Conservation (phyloP, 345 rosid genomes). For the Rhodamnia argentea region DNA sequence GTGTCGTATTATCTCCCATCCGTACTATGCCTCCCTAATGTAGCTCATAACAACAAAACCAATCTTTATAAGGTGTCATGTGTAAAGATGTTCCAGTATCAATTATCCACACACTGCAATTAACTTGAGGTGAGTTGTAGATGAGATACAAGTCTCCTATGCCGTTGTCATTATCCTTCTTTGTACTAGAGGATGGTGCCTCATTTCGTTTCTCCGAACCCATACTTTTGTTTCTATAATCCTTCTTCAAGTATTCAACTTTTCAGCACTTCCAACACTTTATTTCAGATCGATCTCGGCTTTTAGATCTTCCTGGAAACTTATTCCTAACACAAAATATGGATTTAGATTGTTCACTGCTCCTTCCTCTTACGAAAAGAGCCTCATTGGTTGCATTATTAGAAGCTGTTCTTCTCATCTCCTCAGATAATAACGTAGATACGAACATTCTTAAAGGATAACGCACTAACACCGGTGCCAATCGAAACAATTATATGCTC, state of each 20-base stretch:
- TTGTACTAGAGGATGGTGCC: not conserved
- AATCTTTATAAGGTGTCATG: not conserved
- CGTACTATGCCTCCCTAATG: not conserved
- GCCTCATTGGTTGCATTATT: not conserved
- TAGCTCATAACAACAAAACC: not conserved
- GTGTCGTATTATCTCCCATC: not conserved
- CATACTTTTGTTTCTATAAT: not conserved
- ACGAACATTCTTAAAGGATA: not conserved
- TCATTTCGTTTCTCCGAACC: not conserved
- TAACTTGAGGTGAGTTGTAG: rapidly evolving
- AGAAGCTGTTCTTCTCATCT: rapidly evolving
- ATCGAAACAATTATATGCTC: not conserved
- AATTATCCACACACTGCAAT: not conserved
- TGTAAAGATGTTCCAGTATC: not conserved
- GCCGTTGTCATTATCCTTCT: not conserved
- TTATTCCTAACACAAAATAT: rapidly evolving
- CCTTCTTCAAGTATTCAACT: not conserved
- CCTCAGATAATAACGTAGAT: not conserved
- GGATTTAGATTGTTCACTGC: rapidly evolving
- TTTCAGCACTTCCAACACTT: not conserved
- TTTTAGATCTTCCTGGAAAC: not conserved
- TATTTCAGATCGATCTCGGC: rapidly evolving
- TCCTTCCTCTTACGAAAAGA: not conserved
- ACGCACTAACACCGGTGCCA: rapidly evolving
- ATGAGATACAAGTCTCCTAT: rapidly evolving